Evolutionary conservation across 208 protist species (phyloP).

Genomic region (Leishmania gerbilli): DNA sequence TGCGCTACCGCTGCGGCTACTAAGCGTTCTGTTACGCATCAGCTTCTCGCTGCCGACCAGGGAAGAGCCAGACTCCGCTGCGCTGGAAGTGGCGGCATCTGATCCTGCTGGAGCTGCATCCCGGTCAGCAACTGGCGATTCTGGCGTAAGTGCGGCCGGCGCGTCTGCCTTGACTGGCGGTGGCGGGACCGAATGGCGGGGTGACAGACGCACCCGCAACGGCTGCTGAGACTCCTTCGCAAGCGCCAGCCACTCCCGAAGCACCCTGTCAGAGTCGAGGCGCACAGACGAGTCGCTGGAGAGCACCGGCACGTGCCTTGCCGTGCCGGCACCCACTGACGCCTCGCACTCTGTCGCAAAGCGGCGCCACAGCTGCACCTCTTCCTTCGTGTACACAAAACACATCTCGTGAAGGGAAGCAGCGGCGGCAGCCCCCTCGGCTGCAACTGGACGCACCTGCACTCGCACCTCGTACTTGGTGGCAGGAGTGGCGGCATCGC

Average conservation of each 20-base stretch:
- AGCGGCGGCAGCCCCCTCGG: not conserved
- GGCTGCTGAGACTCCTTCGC: constrained; percentile 43
- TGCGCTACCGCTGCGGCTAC: not conserved
- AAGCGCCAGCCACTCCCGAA: constrained; percentile 54
- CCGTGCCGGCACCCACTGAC: not conserved
- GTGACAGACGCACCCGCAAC: constrained; percentile 19
- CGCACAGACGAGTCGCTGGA: constrained; percentile 26
- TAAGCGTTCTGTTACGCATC: not conserved
- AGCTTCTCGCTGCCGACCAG: not conserved
- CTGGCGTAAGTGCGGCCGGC: not conserved
- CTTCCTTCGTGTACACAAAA: constrained; percentile 41
- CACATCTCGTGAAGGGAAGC: constrained; percentile 3
- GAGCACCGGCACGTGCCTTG: constrained; percentile 23
- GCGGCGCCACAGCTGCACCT: constrained; percentile 28
- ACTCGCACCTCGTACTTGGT: constrained; percentile 19
- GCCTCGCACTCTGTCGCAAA: constrained; percentile 28
- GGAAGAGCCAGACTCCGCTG: not conserved
- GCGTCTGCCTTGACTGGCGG: constrained; percentile 1
- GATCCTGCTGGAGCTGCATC: not conserved
- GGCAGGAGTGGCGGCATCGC: not conserved
- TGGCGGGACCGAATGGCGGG: constrained; percentile 6
- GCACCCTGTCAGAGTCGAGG: constrained; percentile 29
- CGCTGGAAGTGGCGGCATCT: not conserved
- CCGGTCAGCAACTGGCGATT: not conserved
- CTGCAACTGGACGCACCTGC: not conserved